These are phyloP conservation scores for Pisolithus orientalis DNA, from an alignment of 768 basidiomycete genomes.

Conservation along the genomic window DNA sequence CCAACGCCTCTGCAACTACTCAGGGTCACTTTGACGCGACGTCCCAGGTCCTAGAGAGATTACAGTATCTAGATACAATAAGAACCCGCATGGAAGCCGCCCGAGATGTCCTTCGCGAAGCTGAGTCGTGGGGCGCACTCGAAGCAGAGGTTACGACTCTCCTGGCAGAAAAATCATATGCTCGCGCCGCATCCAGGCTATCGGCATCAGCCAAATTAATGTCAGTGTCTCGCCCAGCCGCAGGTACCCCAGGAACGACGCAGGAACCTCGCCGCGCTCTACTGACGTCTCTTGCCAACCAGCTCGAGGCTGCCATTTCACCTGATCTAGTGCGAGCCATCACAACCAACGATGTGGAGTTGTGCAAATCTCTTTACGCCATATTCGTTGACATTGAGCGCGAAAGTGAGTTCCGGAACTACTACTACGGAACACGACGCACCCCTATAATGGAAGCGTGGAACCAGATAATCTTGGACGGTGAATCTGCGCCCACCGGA, in stretches of 20 bases:
- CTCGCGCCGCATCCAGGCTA: conserved; percentile 87
- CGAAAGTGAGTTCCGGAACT: conserved; percentile 87
- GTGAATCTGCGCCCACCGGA: conserved; percentile 10
- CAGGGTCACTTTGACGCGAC: conserved; percentile 38
- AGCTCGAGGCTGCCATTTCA: conserved; percentile 87
- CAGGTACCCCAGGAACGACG: conserved; percentile 28
- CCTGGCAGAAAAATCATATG: conserved; percentile 72
- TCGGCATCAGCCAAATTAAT: conserved; percentile 86
- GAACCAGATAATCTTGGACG: conserved; percentile 49
- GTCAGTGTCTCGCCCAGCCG: conserved; percentile 88
- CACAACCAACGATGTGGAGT: conserved; percentile 64
- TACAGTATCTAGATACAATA: conserved; percentile 78
- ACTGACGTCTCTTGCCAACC: conserved; percentile 91
- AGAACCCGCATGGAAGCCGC: conserved; percentile 85
- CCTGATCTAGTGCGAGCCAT: conserved; percentile 88
- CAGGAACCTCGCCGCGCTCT: conserved; percentile 81
- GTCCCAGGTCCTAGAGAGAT: conserved; percentile 59
- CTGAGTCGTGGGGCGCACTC: conserved; percentile 94
- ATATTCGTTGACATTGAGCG: conserved; percentile 91
- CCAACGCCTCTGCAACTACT: neutral
- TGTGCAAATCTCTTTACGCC: conserved; percentile 71
- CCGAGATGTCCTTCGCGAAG: conserved; percentile 85
- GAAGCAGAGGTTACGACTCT: conserved; percentile 88
- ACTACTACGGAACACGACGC: conserved; percentile 86
- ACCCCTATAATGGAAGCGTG: conserved; percentile 60